These are phyloP conservation scores for Clohesyomyces aquaticus DNA, from an alignment of 495 filamentous ascomycete genomes.

Conservation along the genomic window DNA sequence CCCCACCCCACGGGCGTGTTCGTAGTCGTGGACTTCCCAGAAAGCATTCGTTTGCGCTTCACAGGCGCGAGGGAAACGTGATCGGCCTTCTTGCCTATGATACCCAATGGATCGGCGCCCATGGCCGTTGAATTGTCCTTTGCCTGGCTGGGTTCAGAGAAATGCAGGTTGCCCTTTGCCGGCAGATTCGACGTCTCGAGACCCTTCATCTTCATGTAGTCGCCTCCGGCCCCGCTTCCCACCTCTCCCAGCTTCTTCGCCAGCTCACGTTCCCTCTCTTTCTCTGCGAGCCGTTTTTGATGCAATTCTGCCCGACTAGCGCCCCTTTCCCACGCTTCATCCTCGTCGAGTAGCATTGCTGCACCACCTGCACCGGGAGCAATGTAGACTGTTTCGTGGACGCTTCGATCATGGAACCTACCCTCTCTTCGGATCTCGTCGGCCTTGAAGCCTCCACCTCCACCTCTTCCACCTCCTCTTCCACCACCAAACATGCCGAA, in stretches of 20 bases:
- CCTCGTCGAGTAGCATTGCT: slow-evolving; percentile 70
- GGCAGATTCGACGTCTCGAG: slow-evolving; percentile 8
- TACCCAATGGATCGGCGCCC: slow-evolving; percentile 51
- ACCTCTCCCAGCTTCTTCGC: slow-evolving; percentile 67
- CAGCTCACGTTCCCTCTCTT: slow-evolving; percentile 82
- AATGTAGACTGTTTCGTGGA: slow-evolving; percentile 45
- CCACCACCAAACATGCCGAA: slow-evolving; percentile 44
- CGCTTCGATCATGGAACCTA: slow-evolving; percentile 59
- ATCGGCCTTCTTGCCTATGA: slow-evolving; percentile 59
- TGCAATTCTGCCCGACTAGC: slow-evolving; percentile 66
- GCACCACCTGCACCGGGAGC: slow-evolving; percentile 52
- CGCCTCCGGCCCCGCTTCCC: slow-evolving; percentile 70
- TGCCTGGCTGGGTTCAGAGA: slow-evolving; percentile 11
- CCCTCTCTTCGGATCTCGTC: slow-evolving; percentile 52
- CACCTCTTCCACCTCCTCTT: no score
- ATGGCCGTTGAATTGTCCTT: slow-evolving; percentile 14
- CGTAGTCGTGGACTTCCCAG: slow-evolving; percentile 40
- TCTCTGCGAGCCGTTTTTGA: slow-evolving; percentile 67
- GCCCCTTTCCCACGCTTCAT: slow-evolving; percentile 58
- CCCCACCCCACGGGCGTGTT: slow-evolving; percentile 49
- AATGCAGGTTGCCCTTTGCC: not conserved
- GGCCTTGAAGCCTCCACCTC: slow-evolving; percentile 31
- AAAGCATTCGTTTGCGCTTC: slow-evolving; percentile 64
- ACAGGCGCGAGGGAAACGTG: slow-evolving; percentile 71
- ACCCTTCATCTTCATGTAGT: slow-evolving; percentile 63